Base-by-base conservation (phyloP, 306 rosid species). In the Fagus crenata region DNA sequence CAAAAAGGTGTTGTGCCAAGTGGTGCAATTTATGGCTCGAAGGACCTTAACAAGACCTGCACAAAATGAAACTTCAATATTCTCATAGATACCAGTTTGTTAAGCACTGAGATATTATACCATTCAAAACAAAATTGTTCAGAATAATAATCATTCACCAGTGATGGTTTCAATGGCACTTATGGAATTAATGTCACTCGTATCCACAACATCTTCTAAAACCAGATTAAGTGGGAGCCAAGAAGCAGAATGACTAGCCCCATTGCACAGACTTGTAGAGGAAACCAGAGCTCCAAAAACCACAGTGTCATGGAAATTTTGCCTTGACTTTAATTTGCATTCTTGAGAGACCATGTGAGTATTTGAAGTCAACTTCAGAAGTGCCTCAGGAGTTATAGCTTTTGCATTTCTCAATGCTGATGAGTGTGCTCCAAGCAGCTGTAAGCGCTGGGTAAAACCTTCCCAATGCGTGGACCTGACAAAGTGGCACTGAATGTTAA, bases 221-320 rank as follows among this genome's bases (percentile, higher is more conserved):
- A 87, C 88, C 41, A 95, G 85, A 82, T 95, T 97, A 73, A 95
- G 97, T 61, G 97, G 99, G 86, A 92, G 91, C 97, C 99, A 95
- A 78, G 88, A 82, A 77, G 92, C 92, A 72, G 97, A 90, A 75
- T 80, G 88, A 78, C 87, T 85, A 56, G 90, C 87, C 75, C 95
- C 93, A 46, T 86, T 89, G 79, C 91, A 86, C 56, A 89, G 85
- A 68, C 91, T 81, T 42, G 93, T 88, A 74, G 96, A 89, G 73
- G 96, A 86, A 84, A 91, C 83, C 82, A 90, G 87, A 80, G 90
- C 86, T 76, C 90, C 91, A 76, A 90, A 88, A 73, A 90, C 86
- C 91, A 91, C 82, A 75, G 87, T 89, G 65, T 83, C 78, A 73
- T 75, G 89, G 78, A 86, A 90, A 86, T 89, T 95, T 53, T 83